phyloP scores from a whole-genome alignment of 2,329 filamentous ascomycete species.

The Aspergillus pseudoviridinutans region DNA sequence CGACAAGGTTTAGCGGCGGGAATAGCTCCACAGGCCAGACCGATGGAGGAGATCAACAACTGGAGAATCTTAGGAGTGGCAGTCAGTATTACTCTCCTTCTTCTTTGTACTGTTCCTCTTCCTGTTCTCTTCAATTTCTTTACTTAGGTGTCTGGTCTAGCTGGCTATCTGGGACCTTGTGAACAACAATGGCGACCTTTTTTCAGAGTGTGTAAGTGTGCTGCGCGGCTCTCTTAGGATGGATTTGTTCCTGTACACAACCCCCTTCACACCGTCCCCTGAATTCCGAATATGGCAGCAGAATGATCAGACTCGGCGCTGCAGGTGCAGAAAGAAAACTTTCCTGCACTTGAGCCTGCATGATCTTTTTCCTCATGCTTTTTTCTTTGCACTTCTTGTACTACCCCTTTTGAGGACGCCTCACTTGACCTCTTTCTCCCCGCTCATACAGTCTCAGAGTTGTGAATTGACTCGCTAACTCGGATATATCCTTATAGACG shows the following conservation, averaged over 20 bases:
- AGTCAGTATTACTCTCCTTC: background rate
- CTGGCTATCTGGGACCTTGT: constrained; percentile 9
- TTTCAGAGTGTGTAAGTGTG: constrained; percentile 48
- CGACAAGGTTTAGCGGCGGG: constrained; percentile 18
- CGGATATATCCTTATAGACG: constrained; percentile 32
- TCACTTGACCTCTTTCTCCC: background rate
- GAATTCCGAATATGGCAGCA: constrained; percentile 16
- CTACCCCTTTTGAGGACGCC: constrained; percentile 3
- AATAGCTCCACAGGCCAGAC: constrained; percentile 19
- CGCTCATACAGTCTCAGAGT: constrained; percentile 6
- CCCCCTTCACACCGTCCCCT: constrained; percentile 16
- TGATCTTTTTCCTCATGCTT: background rate
- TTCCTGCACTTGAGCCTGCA: background rate
- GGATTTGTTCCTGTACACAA: constrained; percentile 4
- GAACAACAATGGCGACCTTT: constrained; percentile 43
- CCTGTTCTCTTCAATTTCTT: constrained; percentile 1
- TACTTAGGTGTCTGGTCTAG: background rate
- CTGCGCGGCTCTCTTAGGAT: background rate
- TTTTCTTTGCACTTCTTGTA: constrained; percentile 4
- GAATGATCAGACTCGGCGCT: constrained; percentile 12
- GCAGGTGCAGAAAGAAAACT: background rate
- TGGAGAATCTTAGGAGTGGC: background rate
- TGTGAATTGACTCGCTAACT: constrained; percentile 26
- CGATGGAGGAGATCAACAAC: constrained; percentile 7
- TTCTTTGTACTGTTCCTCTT: constrained; percentile 1